Conservation (phyloP, 2,329 filamentous ascomycete species). For the Aspergillus quadrilineatus region DNA sequence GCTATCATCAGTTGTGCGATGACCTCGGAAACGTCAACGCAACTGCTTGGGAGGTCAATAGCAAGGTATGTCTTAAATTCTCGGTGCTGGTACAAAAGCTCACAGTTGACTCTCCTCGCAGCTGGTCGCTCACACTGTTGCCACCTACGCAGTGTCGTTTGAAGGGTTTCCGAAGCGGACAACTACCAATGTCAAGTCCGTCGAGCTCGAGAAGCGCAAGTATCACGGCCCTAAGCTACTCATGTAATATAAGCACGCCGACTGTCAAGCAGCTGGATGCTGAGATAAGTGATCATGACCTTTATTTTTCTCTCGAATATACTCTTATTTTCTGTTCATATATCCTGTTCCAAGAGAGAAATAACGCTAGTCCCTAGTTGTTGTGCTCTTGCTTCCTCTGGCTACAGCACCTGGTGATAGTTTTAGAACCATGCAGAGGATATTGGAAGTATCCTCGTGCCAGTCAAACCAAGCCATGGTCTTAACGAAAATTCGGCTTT, state of each 20-base stretch:
- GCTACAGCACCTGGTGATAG: neutral
- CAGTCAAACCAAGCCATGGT: too few relatives aligned
- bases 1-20: slow-evolving; percentile 57
- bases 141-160: slow-evolving; percentile 65
- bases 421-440: neutral
- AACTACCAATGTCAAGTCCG: slow-evolving; percentile 7
- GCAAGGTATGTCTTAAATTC: slow-evolving; percentile 38
- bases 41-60: slow-evolving; percentile 56
- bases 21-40: slow-evolving; percentile 54
- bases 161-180: slow-evolving; percentile 62
- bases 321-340: neutral
- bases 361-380: neutral
- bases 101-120: slow-evolving; percentile 3
- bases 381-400: neutral
- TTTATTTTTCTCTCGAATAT: neutral
- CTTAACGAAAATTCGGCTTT: too few relatives aligned
- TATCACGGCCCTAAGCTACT: slow-evolving; percentile 19
- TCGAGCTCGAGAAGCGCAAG: slow-evolving; percentile 14
- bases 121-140: slow-evolving; percentile 68
- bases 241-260: slow-evolving; percentile 9
- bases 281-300: neutral
- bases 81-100: too few relatives aligned
- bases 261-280: neutral
- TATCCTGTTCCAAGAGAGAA: neutral
- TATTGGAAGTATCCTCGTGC: too few relatives aligned